phyloP scores from a whole-genome alignment of 306 rosid species.

The Herpetospermum pedunculosum region DNA sequence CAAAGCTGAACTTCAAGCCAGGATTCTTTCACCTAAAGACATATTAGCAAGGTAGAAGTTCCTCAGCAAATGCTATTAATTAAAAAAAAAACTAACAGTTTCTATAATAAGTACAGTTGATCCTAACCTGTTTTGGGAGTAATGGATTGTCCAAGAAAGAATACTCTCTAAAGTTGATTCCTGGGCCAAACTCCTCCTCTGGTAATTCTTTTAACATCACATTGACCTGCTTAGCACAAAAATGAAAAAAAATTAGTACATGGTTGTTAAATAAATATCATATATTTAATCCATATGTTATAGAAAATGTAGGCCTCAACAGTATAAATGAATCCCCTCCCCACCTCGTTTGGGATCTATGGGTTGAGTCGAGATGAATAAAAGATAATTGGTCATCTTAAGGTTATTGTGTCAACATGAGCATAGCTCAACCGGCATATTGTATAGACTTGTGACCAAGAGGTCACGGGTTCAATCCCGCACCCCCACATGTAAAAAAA shows the following conservation, averaged over 20 bases:
- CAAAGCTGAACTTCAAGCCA: conserved; percentile 88
- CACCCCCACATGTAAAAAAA: no score
- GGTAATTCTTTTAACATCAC: conserved; percentile 61
- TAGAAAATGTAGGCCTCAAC: not conserved
- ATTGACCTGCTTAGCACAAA: conserved; percentile 42
- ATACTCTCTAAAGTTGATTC: conserved; percentile 66
- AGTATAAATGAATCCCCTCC: not conserved
- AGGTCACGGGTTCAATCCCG: no score
- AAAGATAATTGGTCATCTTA: not conserved
- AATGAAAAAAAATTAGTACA: not conserved
- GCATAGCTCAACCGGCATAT: no score
- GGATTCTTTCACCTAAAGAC: conserved; percentile 66
- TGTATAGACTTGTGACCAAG: no score
- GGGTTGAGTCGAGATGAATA: not conserved
- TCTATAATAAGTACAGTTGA: not conserved
- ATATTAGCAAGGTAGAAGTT: conserved; percentile 11
- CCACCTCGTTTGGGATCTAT: not conserved
- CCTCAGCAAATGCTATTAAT: not conserved
- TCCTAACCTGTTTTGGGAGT: conserved; percentile 51
- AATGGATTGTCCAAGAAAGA: conserved; percentile 81
- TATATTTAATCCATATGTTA: not conserved
- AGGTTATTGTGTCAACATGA: no score
- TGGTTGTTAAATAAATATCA: not conserved
- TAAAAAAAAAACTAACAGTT: not conserved
- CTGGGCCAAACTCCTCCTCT: conserved; percentile 78